A percentile compares a stretch with the other conserved stretches of the same genome.
Evolutionary conservation across 805 yeast species (phyloP).

Genomic region (Ogataea kodamae): DNA sequence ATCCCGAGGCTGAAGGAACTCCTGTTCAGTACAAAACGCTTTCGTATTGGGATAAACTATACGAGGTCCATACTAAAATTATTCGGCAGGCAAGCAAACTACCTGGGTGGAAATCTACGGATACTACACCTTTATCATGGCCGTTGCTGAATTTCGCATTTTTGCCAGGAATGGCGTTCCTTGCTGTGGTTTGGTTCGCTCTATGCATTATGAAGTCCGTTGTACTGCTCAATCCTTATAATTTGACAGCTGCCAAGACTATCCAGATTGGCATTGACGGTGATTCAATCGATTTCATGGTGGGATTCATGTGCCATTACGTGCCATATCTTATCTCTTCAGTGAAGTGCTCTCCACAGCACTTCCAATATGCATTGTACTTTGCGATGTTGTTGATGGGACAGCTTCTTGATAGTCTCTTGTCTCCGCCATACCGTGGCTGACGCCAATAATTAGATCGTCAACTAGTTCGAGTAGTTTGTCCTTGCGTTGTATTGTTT

Average conservation of each 20-base stretch:
- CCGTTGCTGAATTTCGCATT: slow-evolving; percentile 57
- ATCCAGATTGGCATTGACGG: slow-evolving; percentile 21
- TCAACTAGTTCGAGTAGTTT: slow-evolving; percentile 59
- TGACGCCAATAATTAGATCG: slow-evolving; percentile 56
- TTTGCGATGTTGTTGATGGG: slow-evolving; percentile 45
- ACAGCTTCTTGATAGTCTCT: slow-evolving; percentile 41
- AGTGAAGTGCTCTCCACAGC: slow-evolving; percentile 40
- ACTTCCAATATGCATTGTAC: slow-evolving; percentile 49
- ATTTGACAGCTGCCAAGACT: slow-evolving; percentile 2
- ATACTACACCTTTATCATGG: slow-evolving; percentile 63
- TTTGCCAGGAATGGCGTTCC: slow-evolving; percentile 51
- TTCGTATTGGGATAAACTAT: slow-evolving; percentile 47
- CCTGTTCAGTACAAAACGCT: slow-evolving; percentile 31
- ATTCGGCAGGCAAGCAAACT: slow-evolving; percentile 45
- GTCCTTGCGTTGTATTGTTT: slow-evolving; percentile 62
- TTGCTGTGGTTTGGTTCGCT: slow-evolving; percentile 29
- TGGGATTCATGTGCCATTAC: slow-evolving; percentile 59
- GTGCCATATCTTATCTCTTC: slow-evolving; percentile 48
- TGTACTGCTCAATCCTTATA: slow-evolving; percentile 22
- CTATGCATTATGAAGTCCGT: slow-evolving; percentile 14
- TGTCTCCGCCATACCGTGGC: slow-evolving; percentile 50
- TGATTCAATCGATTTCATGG: slow-evolving; percentile 35
- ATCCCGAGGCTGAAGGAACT: slow-evolving; percentile 44
- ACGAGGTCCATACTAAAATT: slow-evolving; percentile 57
- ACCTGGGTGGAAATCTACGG: slow-evolving; percentile 46